A percentile compares a stretch with the other conserved stretches of the same genome.
phyloP scores from a whole-genome alignment of 164 flowering plant species.

The Kalanchoe fedtschenkoi region DNA sequence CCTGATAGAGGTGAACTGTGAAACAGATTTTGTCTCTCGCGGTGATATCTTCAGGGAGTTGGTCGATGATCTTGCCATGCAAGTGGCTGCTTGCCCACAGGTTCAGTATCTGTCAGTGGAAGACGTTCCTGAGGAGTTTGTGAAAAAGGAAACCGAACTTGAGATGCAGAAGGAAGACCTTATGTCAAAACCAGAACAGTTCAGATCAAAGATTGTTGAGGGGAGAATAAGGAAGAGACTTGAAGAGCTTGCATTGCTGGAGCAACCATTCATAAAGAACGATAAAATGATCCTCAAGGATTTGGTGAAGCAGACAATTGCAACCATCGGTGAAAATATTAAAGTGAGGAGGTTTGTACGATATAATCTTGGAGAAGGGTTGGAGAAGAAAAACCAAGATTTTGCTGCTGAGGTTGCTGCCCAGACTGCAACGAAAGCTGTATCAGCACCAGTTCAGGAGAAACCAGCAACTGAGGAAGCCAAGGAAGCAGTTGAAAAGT shows the following conservation, averaged over 20 bases:
- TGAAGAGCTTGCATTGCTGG: constrained; percentile 81
- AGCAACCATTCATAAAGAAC: constrained; percentile 85
- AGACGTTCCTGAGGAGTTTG: constrained; percentile 65
- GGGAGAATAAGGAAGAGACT: constrained; percentile 82
- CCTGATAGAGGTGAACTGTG: constrained; percentile 92
- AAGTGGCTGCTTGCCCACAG: constrained; percentile 97
- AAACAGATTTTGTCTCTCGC: constrained; percentile 95
- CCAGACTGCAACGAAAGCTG: constrained; percentile 72
- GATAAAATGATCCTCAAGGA: constrained; percentile 81
- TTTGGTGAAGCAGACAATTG: constrained; percentile 86
- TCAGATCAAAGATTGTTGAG: constrained; percentile 73
- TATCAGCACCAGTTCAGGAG: constrained; percentile 30
- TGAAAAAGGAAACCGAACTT: constrained; percentile 73
- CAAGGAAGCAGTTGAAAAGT: constrained; percentile 54
- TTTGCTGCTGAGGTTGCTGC: constrained; percentile 99
- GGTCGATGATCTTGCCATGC: constrained; percentile 99
- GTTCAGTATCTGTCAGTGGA: constrained; percentile 66
- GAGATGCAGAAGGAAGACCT: constrained; percentile 97
- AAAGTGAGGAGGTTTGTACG: constrained; percentile 82
- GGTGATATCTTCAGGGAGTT: constrained; percentile 94
- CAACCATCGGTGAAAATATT: constrained; percentile 93
- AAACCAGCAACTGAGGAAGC: constrained; percentile 38
- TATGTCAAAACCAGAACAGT: constrained; percentile 77
- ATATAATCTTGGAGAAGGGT: constrained; percentile 90
- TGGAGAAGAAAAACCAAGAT: constrained; percentile 90